Conservation (phyloP, 1,139 yeast species). For the Yamadazyma dendronema region DNA sequence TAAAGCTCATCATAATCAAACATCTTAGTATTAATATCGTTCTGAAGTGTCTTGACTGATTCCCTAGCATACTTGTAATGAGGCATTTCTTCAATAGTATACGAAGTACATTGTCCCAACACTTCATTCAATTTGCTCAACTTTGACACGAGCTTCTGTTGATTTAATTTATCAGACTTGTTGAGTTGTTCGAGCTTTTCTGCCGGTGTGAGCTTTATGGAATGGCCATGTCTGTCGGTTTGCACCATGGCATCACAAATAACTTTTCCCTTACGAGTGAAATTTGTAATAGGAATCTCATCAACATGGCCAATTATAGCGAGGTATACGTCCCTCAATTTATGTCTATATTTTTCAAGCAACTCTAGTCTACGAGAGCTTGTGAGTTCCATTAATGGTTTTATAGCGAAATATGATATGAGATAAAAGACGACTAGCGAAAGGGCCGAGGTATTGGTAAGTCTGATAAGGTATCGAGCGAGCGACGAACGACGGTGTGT, state of each 20-base stretch:
- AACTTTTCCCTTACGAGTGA: slow-evolving; percentile 27
- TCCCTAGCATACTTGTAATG: slow-evolving; percentile 31
- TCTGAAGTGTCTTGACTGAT: slow-evolving; percentile 37
- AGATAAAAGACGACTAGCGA: slow-evolving; percentile 30
- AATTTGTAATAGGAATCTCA: slow-evolving; percentile 42
- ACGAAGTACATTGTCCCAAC: slow-evolving; percentile 29
- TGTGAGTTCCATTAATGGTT: slow-evolving; percentile 36
- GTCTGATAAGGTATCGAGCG: slow-evolving; percentile 27
- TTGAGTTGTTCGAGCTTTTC: slow-evolving; percentile 19
- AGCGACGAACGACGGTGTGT: slow-evolving; percentile 25
- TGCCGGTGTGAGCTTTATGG: slow-evolving; percentile 1
- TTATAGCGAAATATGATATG: slow-evolving; percentile 31
- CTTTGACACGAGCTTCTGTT: slow-evolving; percentile 22
- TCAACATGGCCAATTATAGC: slow-evolving; percentile 34
- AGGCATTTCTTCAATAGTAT: slow-evolving; percentile 31
- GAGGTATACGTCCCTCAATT: slow-evolving; percentile 38
- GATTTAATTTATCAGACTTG: slow-evolving; percentile 27
- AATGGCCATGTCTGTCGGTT: slow-evolving; percentile 20
- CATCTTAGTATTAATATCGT: slow-evolving; percentile 34
- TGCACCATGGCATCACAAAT: slow-evolving; percentile 42
- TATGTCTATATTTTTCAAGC: slow-evolving; percentile 32
- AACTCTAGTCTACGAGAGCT: slow-evolving; percentile 33
- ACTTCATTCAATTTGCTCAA: slow-evolving; percentile 23
- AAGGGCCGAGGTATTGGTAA: slow-evolving; percentile 39
- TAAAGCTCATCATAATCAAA: slow-evolving; percentile 34